These are phyloP conservation scores for Phytophthora sojae DNA, from an alignment of 352 stramenopile genomes.

Conservation along the genomic window DNA sequence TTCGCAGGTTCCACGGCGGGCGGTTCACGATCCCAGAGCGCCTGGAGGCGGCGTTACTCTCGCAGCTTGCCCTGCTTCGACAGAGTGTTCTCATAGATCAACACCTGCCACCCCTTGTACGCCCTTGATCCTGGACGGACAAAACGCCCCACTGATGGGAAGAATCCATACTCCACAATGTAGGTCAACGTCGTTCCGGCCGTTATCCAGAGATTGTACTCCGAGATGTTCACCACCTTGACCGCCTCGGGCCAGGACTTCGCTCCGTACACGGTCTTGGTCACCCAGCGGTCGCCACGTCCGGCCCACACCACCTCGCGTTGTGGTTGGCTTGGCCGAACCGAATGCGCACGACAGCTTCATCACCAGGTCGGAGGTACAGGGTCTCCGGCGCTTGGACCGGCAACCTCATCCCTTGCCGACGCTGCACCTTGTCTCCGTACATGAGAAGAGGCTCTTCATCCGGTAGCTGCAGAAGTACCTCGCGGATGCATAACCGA, in stretches of 20 bases:
- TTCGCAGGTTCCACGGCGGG: no score
- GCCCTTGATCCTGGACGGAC: background rate
- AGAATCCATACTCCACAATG: background rate
- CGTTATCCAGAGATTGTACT: background rate
- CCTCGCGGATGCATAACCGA: background rate
- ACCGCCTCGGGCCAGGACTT: background rate
- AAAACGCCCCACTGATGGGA: background rate
- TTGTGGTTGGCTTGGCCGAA: background rate
- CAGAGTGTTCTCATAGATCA: background rate
- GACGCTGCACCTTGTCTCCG: background rate
- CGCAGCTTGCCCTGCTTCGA: background rate
- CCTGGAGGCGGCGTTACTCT: no score
- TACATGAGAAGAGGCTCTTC: background rate
- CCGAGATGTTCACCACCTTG: background rate
- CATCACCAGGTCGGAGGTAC: background rate
- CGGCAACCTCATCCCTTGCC: background rate
- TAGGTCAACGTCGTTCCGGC: background rate
- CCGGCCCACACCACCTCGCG: background rate
- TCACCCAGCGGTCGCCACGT: background rate
- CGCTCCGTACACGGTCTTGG: background rate
- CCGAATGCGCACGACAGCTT: background rate
- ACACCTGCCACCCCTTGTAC: background rate
- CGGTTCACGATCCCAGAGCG: no score
- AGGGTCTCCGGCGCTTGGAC: background rate
- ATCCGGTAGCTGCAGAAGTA: background rate